Conservation (phyloP, 768 basidiomycete genomes). For the Serendipita sp. region DNA sequence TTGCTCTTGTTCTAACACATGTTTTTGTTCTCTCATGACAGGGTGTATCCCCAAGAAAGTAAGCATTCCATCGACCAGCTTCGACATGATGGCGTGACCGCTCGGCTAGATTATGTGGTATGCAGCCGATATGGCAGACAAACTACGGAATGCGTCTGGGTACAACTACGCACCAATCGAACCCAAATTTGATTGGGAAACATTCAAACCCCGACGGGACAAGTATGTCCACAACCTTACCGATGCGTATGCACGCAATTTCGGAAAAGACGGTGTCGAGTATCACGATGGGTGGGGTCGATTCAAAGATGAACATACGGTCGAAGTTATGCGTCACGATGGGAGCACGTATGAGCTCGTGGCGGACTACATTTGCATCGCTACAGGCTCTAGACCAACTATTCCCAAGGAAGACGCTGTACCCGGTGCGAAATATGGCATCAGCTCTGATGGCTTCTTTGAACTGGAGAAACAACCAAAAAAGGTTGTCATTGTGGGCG, state of each 20-base stretch:
- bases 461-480: conserved; percentile 80
- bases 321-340: conserved; percentile 56
- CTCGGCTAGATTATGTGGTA: conserved; percentile 99
- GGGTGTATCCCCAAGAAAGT: conserved; percentile 98
- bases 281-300: conserved; percentile 65
- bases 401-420: conserved; percentile 64
- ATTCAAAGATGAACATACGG: conserved; percentile 48
- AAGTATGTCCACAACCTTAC: conserved; percentile 85
- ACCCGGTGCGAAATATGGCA: conserved; percentile 82
- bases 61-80: conserved; percentile 12
- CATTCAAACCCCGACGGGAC: conserved; percentile 88
- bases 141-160: conserved; percentile 56
- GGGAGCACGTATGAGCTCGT: conserved; percentile 56
- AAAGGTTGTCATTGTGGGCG: conserved; percentile 86
- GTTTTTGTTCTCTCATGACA: conserved; percentile 16
- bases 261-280: conserved; percentile 75
- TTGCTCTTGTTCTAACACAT: background rate
- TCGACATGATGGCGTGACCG: too few relatives aligned
- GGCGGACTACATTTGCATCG: conserved; percentile 65
- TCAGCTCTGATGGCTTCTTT: conserved; percentile 93
- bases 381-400: conserved; percentile 75
- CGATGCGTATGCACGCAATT: conserved; percentile 81
- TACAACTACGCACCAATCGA: conserved; percentile 29
- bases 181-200: conserved; percentile 71
- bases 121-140: conserved; percentile 79